These are phyloP conservation scores for Letharia columbiana DNA, from an alignment of 495 filamentous ascomycete species.

Conservation along the genomic window DNA sequence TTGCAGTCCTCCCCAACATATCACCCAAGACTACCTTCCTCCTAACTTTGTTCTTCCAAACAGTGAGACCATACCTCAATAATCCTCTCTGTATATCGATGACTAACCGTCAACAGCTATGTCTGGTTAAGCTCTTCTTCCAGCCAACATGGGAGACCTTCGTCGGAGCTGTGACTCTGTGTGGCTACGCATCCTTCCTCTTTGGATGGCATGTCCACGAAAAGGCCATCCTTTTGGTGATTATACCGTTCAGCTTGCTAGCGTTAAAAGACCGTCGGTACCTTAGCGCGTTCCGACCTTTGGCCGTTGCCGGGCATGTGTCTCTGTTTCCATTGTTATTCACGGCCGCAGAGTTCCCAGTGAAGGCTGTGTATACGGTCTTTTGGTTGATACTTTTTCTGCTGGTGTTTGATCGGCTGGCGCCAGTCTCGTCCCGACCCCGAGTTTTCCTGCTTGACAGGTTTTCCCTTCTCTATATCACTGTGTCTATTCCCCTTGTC, in stretches of 20 bases:
- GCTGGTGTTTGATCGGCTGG: constrained; percentile 73
- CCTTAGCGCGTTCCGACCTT: constrained; percentile 81
- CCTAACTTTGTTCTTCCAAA: constrained; percentile 75
- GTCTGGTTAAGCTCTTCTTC: constrained; percentile 72
- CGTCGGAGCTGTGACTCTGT: constrained; percentile 83
- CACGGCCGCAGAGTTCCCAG: constrained; percentile 80
- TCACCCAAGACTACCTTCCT: constrained; percentile 70
- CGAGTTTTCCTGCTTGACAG: constrained; percentile 84
- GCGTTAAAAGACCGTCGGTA: constrained; percentile 87
- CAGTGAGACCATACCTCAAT: constrained; percentile 37
- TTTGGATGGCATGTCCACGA: constrained; percentile 99
- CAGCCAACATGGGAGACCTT: constrained; percentile 80
- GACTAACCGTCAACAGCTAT: constrained; percentile 41
- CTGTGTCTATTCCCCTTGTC: constrained; percentile 79
- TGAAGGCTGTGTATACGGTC: constrained; percentile 90
- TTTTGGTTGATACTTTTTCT: constrained; percentile 84
- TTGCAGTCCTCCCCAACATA: constrained; percentile 85
- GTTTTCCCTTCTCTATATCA: constrained; percentile 80
- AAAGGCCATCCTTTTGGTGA: constrained; percentile 88
- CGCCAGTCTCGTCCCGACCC: constrained; percentile 65
- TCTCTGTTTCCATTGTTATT: constrained; percentile 92
- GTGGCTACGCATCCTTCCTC: constrained; percentile 91
- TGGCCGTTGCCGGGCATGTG: constrained; percentile 89
- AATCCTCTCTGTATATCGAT: background rate
- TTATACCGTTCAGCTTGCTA: constrained; percentile 91